Evolutionary conservation across 2,329 filamentous ascomycete species (phyloP).

Genomic region (Phaeosphaeriaceae sp.): DNA sequence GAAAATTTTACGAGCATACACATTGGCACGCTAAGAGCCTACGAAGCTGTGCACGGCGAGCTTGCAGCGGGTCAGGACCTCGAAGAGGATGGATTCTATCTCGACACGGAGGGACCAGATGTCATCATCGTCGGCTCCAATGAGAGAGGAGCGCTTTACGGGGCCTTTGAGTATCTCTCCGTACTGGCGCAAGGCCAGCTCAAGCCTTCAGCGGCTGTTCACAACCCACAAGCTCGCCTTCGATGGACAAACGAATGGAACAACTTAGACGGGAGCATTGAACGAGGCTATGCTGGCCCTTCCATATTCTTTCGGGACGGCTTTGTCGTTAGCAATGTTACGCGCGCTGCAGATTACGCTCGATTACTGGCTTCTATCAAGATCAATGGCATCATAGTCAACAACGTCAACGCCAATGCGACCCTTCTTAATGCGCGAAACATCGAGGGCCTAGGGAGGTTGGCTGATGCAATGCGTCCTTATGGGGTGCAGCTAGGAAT

Average conservation of each 20-base stretch:
- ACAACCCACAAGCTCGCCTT: slow-evolving; percentile 66
- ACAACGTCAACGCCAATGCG: slow-evolving; percentile 75
- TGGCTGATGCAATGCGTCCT: slow-evolving; percentile 71
- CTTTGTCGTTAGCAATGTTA: slow-evolving; percentile 63
- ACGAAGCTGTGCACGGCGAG: slow-evolving; percentile 46
- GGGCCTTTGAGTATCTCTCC: slow-evolving; percentile 72
- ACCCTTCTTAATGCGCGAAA: slow-evolving; percentile 63
- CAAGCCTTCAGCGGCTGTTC: slow-evolving; percentile 55
- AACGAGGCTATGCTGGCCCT: slow-evolving; percentile 70
- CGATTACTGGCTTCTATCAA: slow-evolving; percentile 71
- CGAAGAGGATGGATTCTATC: slow-evolving; percentile 67
- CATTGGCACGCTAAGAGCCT: slow-evolving; percentile 59
- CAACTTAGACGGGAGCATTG: slow-evolving; percentile 71
- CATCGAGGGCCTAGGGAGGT: slow-evolving; percentile 65
- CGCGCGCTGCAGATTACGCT: slow-evolving; percentile 67
- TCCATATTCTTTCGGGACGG: slow-evolving; percentile 73
- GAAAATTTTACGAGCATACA: slow-evolving; percentile 48
- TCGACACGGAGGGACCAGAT: slow-evolving; percentile 55
- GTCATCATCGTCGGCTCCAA: slow-evolving; percentile 70
- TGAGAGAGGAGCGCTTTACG: slow-evolving; percentile 72
- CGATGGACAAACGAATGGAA: slow-evolving; percentile 79
- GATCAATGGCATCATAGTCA: slow-evolving; percentile 71
- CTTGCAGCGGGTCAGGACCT: slow-evolving; percentile 50
- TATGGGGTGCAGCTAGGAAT: slow-evolving; percentile 72
- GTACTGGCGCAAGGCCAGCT: slow-evolving; percentile 68